Evolutionary conservation across 2,329 filamentous ascomycete species (phyloP), one percentile per base, ranked within the genome.

Genomic region (Fusarium acutatum): DNA sequence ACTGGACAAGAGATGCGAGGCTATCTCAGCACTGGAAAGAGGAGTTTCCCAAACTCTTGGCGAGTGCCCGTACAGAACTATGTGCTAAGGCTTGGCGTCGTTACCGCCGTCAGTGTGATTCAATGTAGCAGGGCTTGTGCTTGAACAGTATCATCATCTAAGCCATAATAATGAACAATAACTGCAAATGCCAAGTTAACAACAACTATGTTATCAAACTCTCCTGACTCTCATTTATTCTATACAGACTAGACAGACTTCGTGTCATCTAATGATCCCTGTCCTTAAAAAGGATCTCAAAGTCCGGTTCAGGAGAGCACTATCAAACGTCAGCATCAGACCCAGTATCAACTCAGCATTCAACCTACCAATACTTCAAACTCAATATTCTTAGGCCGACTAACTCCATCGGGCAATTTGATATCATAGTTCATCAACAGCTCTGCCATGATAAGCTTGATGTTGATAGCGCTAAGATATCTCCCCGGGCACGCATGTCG

Each of bases 361-460:
- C 0, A 20, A 59, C 67, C 49, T 12, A 71, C 69, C 38, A 71
- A 14, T 28, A 69, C 69, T 11, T 71, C 69, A 8, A 71, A 71
- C 22, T 71, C 69, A 4, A 64, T 58, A 11, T 71, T 71, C 0
- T 47, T n/a, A 5, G 63, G 68, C 1, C 68, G 24, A 1, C 14
- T 24, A 5, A 18, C 17, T 18, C 64, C 69, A 2, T 72, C 53
- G 0, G 52, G 28, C 2, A 64, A 6, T 30, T 64, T 69, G 2
- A 72, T 60, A 3, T 76, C 71, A 7, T 72, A 76, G 49, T 76
- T 71, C 26, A 71, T 63, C 35, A 76, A 30, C 1, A 76, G 44
- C 22, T 76, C 67, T 0, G 66, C 69, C 35, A 76, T 43, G 37
- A 76, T 69, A 6, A 76, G 61, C 41, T 76, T 76, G 17, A 76